Conservation (phyloP, 2,329 filamentous ascomycete genomes). For the Dichotomopilus funicola region DNA sequence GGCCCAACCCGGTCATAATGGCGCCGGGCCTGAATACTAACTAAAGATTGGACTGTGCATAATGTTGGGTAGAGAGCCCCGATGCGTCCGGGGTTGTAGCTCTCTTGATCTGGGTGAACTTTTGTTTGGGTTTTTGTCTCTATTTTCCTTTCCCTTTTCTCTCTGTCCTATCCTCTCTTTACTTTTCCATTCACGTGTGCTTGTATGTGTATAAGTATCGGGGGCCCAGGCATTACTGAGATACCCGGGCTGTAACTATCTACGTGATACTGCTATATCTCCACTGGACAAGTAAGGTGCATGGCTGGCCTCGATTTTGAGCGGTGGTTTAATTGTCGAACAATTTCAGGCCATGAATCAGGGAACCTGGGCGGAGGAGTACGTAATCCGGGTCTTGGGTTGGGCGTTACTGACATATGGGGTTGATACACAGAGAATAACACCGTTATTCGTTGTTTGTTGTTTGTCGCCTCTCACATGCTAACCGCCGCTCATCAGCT, state of each 20-base stretch:
- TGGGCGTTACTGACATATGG: too few species aligned
- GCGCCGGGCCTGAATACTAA: constrained; percentile 47
- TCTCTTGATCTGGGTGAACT: background rate
- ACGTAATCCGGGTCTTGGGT: too few species aligned
- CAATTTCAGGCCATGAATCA: too few species aligned
- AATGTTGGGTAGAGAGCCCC: too few species aligned
- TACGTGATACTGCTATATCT: background rate
- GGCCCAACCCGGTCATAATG: constrained; percentile 52
- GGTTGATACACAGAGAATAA: background rate
- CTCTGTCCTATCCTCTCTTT: too few species aligned
- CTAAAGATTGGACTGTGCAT: too few species aligned
- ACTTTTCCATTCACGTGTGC: too few species aligned
- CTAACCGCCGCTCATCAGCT: background rate
- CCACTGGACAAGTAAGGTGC: background rate
- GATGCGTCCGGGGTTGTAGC: background rate
- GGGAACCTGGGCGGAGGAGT: too few species aligned
- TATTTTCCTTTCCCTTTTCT: background rate
- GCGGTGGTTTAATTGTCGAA: too few species aligned
- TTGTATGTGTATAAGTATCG: background rate
- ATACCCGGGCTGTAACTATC: background rate
- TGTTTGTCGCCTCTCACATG: background rate
- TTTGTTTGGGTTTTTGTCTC: background rate
- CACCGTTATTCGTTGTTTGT: background rate
- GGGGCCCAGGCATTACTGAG: background rate
- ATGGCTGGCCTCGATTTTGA: too few species aligned